A percentile compares a stretch with the other conserved stretches of the same genome.
These are phyloP conservation scores for Umbellularia californica DNA, from an alignment of 164 flowering plant species.

Conservation along the genomic window DNA sequence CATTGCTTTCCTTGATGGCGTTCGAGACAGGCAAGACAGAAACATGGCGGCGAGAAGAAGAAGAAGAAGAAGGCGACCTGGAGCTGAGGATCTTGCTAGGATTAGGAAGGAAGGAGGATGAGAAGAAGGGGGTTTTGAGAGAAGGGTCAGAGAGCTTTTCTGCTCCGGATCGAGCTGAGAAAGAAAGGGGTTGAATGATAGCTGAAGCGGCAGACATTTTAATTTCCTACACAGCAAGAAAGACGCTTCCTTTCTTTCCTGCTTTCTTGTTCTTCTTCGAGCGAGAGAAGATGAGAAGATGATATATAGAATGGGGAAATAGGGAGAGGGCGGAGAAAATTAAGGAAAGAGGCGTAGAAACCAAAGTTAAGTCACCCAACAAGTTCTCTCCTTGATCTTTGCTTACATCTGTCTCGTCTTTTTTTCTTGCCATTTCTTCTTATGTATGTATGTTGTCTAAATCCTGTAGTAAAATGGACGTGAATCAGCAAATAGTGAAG, in stretches of 20 bases:
- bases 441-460: no score
- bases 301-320: background rate
- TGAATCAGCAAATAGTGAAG: no score
- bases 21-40: constrained; percentile 55
- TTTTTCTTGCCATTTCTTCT: no score
- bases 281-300: background rate
- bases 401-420: no score
- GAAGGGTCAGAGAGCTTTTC: constrained; percentile 23
- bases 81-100: background rate
- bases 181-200: background rate
- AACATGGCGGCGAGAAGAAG: constrained; percentile 29
- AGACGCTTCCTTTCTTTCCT: background rate
- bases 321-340: constrained; percentile 31
- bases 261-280: background rate
- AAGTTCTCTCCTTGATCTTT: no score
- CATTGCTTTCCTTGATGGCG: constrained; percentile 62
- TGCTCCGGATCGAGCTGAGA: constrained; percentile 24
- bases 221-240: background rate
- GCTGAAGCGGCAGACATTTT: background rate
- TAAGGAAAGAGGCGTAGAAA: constrained; percentile 20
- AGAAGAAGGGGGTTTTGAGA: constrained; percentile 18
- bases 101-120: constrained; percentile 26
- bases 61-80: constrained; percentile 9
- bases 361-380: no score
- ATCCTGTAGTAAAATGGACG: no score